Base-by-base conservation (phyloP, 257 asterid genomes). In the Linderniella brevidens region DNA sequence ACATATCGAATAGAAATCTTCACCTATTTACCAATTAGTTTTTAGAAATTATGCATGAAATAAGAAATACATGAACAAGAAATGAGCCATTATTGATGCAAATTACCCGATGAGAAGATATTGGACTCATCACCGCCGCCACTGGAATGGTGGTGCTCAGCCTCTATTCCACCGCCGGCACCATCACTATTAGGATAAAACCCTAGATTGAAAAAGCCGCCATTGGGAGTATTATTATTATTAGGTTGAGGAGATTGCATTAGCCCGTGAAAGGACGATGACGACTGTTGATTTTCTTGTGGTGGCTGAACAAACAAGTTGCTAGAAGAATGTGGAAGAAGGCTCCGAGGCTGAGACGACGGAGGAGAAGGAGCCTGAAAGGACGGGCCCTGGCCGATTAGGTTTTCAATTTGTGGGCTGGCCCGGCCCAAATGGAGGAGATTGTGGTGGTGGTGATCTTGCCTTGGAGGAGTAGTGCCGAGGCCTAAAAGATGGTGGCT, bases 191-290 rank as follows among this genome's bases (percentile, higher is more conserved):
- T 41, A 8, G 82, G 76, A 54, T 74, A 77, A 70, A 77, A 80
- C 57, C 78, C 51, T 43, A 79, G 77, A 56, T 79, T 79, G 48
- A 83, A 79, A 37, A 72, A 58, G 18, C 32, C 32, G 6, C 6
- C 6, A 25, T 25, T 25, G 32, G 32, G 32, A 25, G 50, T 49
- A 47, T 52, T 67, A 20, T 66, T 72, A 37, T 64, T 49, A 13
- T 76, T 79, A 25, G 72, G 72, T 15, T 72, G 85, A 9, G 32
- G 32, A 25, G 77, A 64, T 44, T 80, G 93, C 81, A 80, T 70
- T 12, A 76, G 64, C 4, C 86, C 80, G 41, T 69, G 81, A 17
- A 67, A 52, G 8, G 77, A 59, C 1, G 75, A 25, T 3, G 32
- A 25, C 32, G 32, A 25, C 6, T 2, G 46, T 19, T 76, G 70